Evolutionary conservation across 371 early-diverging fungal genomes (phyloP).

Genomic region (Gilbertella persicaria): DNA sequence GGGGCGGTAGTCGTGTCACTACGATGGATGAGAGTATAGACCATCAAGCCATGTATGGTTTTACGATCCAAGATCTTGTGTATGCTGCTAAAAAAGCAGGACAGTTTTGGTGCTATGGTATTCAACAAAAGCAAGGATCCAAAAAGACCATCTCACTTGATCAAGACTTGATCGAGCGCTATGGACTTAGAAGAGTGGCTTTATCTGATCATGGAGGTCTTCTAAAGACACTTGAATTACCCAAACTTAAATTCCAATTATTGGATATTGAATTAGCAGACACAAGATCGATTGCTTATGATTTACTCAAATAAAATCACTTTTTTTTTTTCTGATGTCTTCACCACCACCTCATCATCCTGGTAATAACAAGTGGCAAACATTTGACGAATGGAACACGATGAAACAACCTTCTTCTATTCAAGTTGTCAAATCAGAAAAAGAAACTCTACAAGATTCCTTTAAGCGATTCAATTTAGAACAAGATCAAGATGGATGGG

Average conservation of each 20-base stretch:
- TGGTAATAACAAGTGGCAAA: slow-evolving; percentile 25
- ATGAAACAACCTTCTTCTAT: slow-evolving; percentile 9
- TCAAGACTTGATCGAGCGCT: background rate
- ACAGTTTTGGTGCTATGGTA: slow-evolving; percentile 5
- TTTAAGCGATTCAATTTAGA: slow-evolving; percentile 15
- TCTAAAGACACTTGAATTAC: background rate
- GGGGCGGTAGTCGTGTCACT: background rate
- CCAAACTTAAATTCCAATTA: background rate
- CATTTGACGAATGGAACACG: slow-evolving; percentile 19
- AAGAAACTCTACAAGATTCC: slow-evolving; percentile 14
- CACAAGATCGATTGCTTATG: background rate
- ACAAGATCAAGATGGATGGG: slow-evolving; percentile 21
- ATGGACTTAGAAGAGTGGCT: background rate
- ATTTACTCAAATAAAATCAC: background rate
- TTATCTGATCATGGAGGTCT: slow-evolving; percentile 5
- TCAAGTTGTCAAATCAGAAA: slow-evolving; percentile 4
- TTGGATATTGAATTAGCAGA: background rate
- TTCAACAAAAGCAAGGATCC: background rate
- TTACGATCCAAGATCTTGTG: slow-evolving; percentile 4
- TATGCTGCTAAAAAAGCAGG: slow-evolving; percentile 4
- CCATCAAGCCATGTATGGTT: background rate
- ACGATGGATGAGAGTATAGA: background rate
- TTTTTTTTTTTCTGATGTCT: background rate
- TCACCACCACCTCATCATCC: slow-evolving; percentile 23
- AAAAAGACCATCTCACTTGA: background rate